Evolutionary conservation across 306 rosid genomes (phyloP), one percentile per base, ranked within the genome.

Genomic region (Cucurbita ficifolia): DNA sequence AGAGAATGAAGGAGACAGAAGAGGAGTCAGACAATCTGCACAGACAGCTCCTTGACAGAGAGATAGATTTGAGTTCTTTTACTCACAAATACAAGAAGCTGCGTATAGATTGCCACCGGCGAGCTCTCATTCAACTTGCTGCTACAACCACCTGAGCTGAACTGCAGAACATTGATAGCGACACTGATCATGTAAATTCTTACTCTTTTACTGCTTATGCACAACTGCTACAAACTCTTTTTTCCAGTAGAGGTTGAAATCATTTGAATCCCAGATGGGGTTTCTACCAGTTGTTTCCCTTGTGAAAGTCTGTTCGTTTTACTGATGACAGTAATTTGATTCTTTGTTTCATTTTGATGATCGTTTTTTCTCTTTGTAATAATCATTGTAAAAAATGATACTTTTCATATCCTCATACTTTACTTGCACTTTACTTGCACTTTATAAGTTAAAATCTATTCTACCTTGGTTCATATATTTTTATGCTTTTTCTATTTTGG

Each of bases 21-120:
- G 92, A 88, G 71, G 99, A 91, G 78, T 91, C 97, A 8, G 97
- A 91, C 68, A 80, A 83, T 22, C 81, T 89, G 77, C 97, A 88
- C 79, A 75, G 78, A 79, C 90, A 85, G 73, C 87, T 91, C 29
- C 87, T 95, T 14, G 87, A 86, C 19, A 64, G 79, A 77, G 97
- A 91, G 77, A 76, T 83, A 12, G 97, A 95, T 65, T 79, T 86
- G 13, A 83, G 61, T 43, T 59, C 84, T 3, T 91, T 95, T 64
- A 70, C 88, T 79, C 92, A 84, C 81, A 91, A 91, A 77, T 91
- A 89, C 87, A 95, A 86, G 85, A 88, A 82, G 87, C 90, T 85
- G 24, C 96, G 99, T 35, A 76, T 87, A 8, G 76, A 79, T 64
- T 85, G 88, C 82, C 97, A 91, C 85, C 81, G 61, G 80, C 88